Base-by-base conservation (phyloP, 768 basidiomycete species). In the Suillus sp. region DNA sequence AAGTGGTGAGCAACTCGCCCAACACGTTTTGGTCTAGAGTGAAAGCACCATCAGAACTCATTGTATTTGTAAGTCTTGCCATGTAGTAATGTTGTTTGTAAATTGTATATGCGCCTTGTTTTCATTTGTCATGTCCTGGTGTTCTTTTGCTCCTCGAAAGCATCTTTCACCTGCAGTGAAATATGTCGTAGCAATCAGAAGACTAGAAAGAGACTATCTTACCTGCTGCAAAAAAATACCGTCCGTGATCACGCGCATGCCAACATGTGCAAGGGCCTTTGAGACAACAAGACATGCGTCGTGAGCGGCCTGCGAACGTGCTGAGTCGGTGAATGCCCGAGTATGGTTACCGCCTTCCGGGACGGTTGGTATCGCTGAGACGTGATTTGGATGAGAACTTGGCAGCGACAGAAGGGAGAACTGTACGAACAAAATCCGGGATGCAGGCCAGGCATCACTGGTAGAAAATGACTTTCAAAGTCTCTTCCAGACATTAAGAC, bases 341-440 rank as follows among this genome's bases (percentile, higher is more conserved):
- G 93, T 93, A 67, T 94, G 93, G 69, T 93, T 93, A 9, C 91
- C 91, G 13, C 91, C 92, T 66, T 86, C 80, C 0, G 77, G 71
- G 25, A 85, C 78, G 0, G 89, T 92, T 3, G 92, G 93, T 47
- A 94, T 94, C 13, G 90, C 92, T 92, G 13, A 22, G 32, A 32
- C n/a, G 22, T 37, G 20, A 14, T 30, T 27, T 32, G 63, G 63
- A 34, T 38, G 18, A 43, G 13, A 27, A 54, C 38, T 55, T 25
- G 58, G 7, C 38, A 32, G 47, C 50, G 10, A 63, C 37, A 58
- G 35, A 14, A 60, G 9, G 35, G 30, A 53, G 6, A 47, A 40
- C 10, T 43, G 35, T 25, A 70, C 76, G 32, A 61, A 78, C 73
- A 73, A 58, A 89, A 93, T 16, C 87, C 86, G 25, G 91, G 91